These are phyloP conservation scores for Candida namnaoensis DNA, from an alignment of 805 yeast species.

Conservation along the genomic window DNA sequence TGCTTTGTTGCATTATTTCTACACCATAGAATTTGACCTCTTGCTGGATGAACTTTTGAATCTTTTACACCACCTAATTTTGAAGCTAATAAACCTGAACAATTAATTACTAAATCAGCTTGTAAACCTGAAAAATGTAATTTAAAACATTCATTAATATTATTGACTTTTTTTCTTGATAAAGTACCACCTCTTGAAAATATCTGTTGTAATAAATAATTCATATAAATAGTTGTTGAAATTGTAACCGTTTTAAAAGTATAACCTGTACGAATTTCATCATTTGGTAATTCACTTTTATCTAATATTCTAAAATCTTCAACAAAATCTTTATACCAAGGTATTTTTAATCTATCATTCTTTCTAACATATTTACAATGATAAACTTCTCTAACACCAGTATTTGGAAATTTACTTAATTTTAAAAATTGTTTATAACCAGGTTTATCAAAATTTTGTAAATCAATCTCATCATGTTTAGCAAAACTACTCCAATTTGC, in stretches of 20 bases:
- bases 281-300: slow-evolving; percentile 21
- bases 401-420: slow-evolving; percentile 38
- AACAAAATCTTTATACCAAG: slow-evolving; percentile 44
- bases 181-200: slow-evolving; percentile 37
- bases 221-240: slow-evolving; percentile 47
- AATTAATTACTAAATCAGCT: slow-evolving; percentile 47
- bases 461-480: slow-evolving; percentile 21
- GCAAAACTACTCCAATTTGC: slow-evolving; percentile 68
- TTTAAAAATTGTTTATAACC: slow-evolving; percentile 39
- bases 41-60: slow-evolving; percentile 36
- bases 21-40: slow-evolving; percentile 47
- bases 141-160: slow-evolving; percentile 40
- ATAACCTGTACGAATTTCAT: slow-evolving; percentile 33
- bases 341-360: slow-evolving; percentile 14
- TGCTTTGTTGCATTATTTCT: slow-evolving; percentile 17
- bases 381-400: slow-evolving; percentile 33
- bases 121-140: slow-evolving; percentile 27
- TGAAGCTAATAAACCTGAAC: slow-evolving; percentile 44
- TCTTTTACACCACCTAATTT: slow-evolving; percentile 38
- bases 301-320: slow-evolving; percentile 28
- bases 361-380: slow-evolving; percentile 9
- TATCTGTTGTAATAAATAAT: slow-evolving; percentile 40
- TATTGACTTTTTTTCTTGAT: slow-evolving; percentile 30
- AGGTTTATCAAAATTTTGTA: slow-evolving; percentile 35
- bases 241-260: slow-evolving; percentile 48